These are phyloP conservation scores for Rhizoclosmatium sp. DNA, from an alignment of 192 early-diverging fungal genomes.

Conservation along the genomic window DNA sequence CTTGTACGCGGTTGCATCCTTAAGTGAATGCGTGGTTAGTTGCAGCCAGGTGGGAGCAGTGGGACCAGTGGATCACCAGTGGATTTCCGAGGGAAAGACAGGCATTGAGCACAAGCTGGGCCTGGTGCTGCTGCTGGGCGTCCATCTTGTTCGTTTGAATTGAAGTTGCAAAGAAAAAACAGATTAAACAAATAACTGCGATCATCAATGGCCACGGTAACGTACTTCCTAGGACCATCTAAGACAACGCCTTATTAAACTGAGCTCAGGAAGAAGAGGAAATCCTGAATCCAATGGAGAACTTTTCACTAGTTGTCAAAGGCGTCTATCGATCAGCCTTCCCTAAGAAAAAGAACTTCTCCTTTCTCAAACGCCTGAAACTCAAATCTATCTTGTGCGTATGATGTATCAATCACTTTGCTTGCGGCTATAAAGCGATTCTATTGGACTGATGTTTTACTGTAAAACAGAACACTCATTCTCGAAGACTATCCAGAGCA, in stretches of 20 bases:
- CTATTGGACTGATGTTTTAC: neutral
- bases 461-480: conserved; percentile 70
- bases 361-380: conserved; percentile 88
- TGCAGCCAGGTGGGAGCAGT: too few relatives aligned
- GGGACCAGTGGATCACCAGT: neutral
- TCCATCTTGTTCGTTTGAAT: neutral
- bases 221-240: too few relatives aligned
- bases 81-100: neutral
- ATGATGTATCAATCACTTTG: neutral
- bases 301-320: conserved; percentile 23
- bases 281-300: conserved; percentile 19
- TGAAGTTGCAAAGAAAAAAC: too few relatives aligned
- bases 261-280: conserved; percentile 18
- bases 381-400: conserved; percentile 88
- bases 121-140: neutral
- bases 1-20: neutral
- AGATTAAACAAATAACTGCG: too few relatives aligned
- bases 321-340: conserved; percentile 95
- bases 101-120: neutral
- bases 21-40: too few relatives aligned
- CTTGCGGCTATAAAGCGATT: neutral
- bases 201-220: too few relatives aligned
- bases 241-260: neutral
- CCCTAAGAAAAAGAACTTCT: conserved; percentile 95
- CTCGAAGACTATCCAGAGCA: conserved; percentile 96